These are phyloP conservation scores for Litsea cubeba DNA, from an alignment of 164 flowering plant species.

Conservation along the genomic window DNA sequence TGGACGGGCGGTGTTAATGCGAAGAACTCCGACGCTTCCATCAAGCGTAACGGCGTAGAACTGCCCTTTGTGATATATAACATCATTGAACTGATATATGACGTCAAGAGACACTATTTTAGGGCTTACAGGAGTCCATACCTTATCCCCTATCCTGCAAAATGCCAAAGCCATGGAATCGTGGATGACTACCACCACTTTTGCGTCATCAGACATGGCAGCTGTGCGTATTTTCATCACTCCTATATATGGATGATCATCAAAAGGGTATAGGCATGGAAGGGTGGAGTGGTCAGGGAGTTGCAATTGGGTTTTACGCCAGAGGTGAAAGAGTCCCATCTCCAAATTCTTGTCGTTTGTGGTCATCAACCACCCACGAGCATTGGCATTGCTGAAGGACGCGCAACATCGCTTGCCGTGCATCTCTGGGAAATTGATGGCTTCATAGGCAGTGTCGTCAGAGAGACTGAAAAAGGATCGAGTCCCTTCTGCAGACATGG, in stretches of 20 bases:
- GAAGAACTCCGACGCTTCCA: constrained; percentile 38
- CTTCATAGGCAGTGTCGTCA: neutral
- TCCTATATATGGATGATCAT: neutral
- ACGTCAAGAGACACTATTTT: constrained; percentile 62
- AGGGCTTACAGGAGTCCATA: constrained; percentile 41
- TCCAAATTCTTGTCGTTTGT: neutral
- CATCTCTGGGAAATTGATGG: neutral
- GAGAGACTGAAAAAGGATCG: neutral
- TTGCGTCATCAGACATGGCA: constrained; percentile 25
- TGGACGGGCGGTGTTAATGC: constrained; percentile 17
- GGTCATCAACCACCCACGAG: neutral
- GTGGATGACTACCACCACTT: constrained; percentile 53
- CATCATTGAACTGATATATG: constrained; percentile 36
- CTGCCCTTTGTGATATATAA: constrained; percentile 33
- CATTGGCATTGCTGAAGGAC: neutral
- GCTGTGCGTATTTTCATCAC: constrained; percentile 8
- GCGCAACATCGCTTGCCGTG: neutral
- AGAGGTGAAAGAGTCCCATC: neutral
- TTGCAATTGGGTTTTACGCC: neutral
- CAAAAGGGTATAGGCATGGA: neutral
- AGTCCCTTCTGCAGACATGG: no score
- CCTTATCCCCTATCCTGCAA: constrained; percentile 37
- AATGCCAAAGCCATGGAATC: constrained; percentile 62
- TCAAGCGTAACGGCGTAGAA: constrained; percentile 59
- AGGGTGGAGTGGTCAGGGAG: neutral